phyloP scores from a whole-genome alignment of 164 flowering plant species.

The Warburgia ugandensis region DNA sequence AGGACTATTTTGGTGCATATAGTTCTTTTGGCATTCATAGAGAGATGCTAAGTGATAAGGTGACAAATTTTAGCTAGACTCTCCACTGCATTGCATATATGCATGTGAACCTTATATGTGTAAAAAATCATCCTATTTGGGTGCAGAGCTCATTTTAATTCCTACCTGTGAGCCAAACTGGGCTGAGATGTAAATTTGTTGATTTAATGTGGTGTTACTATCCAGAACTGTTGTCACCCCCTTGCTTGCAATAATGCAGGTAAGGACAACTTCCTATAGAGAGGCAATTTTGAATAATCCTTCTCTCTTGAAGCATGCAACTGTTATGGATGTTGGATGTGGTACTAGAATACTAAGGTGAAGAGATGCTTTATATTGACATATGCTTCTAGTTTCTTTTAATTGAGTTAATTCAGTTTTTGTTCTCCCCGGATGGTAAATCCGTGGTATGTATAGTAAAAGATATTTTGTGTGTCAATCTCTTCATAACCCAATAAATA shows the following conservation, averaged over 20 bases:
- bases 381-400: neutral
- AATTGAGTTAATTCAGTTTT: neutral
- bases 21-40: constrained; percentile 86
- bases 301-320: constrained; percentile 62
- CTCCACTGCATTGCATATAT: neutral
- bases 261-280: constrained; percentile 80
- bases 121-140: too few species aligned
- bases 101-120: too few species aligned
- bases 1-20: constrained; percentile 76
- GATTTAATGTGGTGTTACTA: neutral
- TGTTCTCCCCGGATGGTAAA: too few species aligned
- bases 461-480: too few species aligned
- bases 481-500: too few species aligned
- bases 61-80: constrained; percentile 10
- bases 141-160: too few species aligned
- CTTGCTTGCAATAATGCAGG: constrained; percentile 36
- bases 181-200: constrained; percentile 1
- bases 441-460: too few species aligned
- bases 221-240: neutral
- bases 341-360: constrained; percentile 96
- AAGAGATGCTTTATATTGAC: neutral
- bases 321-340: constrained; percentile 94
- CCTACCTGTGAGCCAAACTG: too few species aligned
- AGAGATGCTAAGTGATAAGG: constrained; percentile 98
- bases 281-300: constrained; percentile 76